Conservation (phyloP, 176 grass and related monocot species). For the Rhynchospora breviuscula region DNA sequence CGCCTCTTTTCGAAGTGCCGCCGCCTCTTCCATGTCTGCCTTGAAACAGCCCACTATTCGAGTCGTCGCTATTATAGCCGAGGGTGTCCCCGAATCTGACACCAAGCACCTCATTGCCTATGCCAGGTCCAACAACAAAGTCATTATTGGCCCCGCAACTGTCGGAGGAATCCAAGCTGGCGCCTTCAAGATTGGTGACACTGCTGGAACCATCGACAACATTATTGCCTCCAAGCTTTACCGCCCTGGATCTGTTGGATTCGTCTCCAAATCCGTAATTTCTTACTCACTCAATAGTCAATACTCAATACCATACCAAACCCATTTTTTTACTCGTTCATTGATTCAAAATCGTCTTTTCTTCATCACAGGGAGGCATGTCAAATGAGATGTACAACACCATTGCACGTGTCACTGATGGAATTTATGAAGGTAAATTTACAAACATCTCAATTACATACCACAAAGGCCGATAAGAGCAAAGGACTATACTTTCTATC, state of each 20-base stretch:
- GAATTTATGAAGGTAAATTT: conserved; percentile 95
- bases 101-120: conserved; percentile 89
- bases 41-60: conserved; percentile 88
- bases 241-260: conserved; percentile 93
- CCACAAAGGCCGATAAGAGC: background rate
- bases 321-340: no score
- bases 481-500: background rate
- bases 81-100: conserved; percentile 96
- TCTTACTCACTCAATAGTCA: no score
- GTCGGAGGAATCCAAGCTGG: conserved; percentile 98
- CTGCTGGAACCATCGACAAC: conserved; percentile 97
- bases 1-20: conserved; percentile 39
- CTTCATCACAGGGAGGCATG: conserved; percentile 76
- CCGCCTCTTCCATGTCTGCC: conserved; percentile 90
- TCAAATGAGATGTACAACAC: conserved; percentile 99
- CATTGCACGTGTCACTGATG: conserved; percentile 94
- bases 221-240: conserved; percentile 99
- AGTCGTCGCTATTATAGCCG: conserved; percentile 95
- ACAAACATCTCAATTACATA: background rate
- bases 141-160: conserved; percentile 94
- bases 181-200: conserved; percentile 98
- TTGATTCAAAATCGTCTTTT: no score
- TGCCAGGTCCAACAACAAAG: conserved; percentile 92
- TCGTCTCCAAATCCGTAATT: conserved; percentile 99
- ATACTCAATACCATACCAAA: background rate